Percentiles rank a stretch among this genome's conserved stretches.
Conservation (phyloP, 305 asterid species). For the Rubia peregrina region DNA sequence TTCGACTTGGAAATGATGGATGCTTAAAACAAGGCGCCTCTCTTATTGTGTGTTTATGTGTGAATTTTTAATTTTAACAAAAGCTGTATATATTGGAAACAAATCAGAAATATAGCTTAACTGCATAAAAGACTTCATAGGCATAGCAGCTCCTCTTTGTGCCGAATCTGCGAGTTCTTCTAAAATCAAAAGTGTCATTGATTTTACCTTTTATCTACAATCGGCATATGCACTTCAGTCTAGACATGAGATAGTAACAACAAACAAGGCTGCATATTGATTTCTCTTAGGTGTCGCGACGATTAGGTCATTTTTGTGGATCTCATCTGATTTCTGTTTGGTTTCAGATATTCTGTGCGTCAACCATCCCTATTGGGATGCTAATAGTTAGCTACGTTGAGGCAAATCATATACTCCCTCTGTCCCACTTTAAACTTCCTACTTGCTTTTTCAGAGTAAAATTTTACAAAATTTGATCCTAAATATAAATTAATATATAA, state of each 20-base stretch:
- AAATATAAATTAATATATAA: no score
- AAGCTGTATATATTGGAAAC: neutral
- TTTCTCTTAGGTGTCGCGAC: constrained; percentile 61
- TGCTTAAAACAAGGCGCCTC: constrained; percentile 20
- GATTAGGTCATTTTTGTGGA: neutral
- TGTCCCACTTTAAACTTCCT: no score
- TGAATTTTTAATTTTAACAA: neutral
- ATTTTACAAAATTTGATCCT: no score
- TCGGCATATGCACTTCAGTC: constrained; percentile 38
- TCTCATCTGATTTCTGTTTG: constrained; percentile 6
- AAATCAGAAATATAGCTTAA: neutral
- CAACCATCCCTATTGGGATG: constrained; percentile 52
- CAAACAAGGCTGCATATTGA: constrained; percentile 72
- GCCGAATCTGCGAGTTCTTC: neutral
- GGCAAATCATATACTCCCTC: no score
- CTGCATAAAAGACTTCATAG: neutral
- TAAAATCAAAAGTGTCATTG: neutral
- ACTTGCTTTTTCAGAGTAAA: no score
- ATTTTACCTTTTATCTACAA: constrained; percentile 5
- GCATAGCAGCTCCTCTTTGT: neutral
- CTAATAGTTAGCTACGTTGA: no score
- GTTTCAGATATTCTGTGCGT: constrained; percentile 55
- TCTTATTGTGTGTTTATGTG: neutral
- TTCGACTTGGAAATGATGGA: constrained; percentile 86
- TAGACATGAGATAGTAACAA: constrained; percentile 84